These are phyloP conservation scores for Rhododendron ferrugineum DNA, from an alignment of 148 eudicot species.

Conservation along the genomic window DNA sequence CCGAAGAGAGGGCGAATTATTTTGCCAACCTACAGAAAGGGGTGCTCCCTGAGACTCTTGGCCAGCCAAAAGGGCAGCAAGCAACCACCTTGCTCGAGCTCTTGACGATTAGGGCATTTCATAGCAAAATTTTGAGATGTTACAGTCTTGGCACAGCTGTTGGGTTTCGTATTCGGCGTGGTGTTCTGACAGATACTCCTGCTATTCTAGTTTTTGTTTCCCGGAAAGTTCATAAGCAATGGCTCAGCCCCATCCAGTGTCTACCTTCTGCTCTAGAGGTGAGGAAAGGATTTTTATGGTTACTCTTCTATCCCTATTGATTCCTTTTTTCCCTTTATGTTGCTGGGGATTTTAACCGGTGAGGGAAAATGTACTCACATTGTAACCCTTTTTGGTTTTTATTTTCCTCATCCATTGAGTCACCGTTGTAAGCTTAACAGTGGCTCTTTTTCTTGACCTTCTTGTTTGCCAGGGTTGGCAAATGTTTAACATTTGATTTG, in stretches of 20 bases:
- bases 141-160: conserved; percentile 97
- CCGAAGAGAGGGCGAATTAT: conserved; percentile 89
- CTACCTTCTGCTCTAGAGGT: conserved; percentile 93
- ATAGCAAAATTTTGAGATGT: conserved; percentile 92
- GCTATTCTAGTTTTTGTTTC: conserved; percentile 96
- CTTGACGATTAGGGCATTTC: conserved; percentile 97
- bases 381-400: neutral
- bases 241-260: conserved; percentile 89
- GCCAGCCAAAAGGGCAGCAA: conserved; percentile 82
- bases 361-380: neutral
- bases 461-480: neutral
- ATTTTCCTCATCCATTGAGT: neutral
- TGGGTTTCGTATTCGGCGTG: conserved; percentile 83
- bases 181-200: conserved; percentile 85
- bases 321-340: neutral
- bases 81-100: conserved; percentile 89
- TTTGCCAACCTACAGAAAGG: conserved; percentile 94
- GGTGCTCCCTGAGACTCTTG: conserved; percentile 72
- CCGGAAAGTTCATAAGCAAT: conserved; percentile 93
- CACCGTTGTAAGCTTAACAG: neutral
- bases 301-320: neutral
- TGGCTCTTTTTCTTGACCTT: neutral
- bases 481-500: conserved; percentile 9
- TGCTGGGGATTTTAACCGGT: neutral
- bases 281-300: conserved; percentile 4